These are phyloP conservation scores for Thielaviopsis ethacetica DNA, from an alignment of 2,329 filamentous ascomycete genomes.

Conservation along the genomic window DNA sequence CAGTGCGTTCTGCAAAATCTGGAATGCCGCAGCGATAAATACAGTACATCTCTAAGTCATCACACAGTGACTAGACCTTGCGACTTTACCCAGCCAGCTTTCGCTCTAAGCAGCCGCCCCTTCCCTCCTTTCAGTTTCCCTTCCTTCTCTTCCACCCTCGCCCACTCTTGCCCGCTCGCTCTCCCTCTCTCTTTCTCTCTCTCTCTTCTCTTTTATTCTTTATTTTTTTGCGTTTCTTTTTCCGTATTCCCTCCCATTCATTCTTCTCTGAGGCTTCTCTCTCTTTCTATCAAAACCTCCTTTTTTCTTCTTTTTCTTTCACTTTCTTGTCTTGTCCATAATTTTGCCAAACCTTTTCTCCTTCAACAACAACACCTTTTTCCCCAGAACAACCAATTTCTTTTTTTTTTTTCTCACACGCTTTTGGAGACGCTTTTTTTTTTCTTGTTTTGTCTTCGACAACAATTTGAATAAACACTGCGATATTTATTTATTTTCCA, in stretches of 20 bases:
- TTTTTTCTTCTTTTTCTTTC: slow-evolving; percentile 7
- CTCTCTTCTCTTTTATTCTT: not conserved
- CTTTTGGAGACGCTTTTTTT: not conserved
- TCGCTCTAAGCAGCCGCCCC: not conserved
- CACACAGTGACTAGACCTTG: slow-evolving; percentile 1
- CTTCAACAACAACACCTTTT: not conserved
- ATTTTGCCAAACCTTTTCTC: not conserved
- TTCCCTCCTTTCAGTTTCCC: not conserved
- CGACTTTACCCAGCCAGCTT: not conserved
- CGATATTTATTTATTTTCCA: not conserved
- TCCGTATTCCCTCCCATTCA: slow-evolving; percentile 4
- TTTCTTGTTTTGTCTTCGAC: slow-evolving; percentile 8
- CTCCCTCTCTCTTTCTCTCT: not conserved
- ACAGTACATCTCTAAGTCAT: not conserved
- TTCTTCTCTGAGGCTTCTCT: slow-evolving; percentile 9
- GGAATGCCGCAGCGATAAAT: not conserved
- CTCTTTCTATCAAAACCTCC: slow-evolving; percentile 12
- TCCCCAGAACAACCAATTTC: not conserved
- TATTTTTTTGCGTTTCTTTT: not conserved
- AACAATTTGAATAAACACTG: not conserved
- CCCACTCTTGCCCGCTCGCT: not conserved
- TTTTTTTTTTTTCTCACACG: not conserved
- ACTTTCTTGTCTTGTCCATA: slow-evolving; percentile 1
- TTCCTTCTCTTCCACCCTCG: slow-evolving; percentile 4
- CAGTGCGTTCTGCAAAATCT: not conserved